Percentiles rank a stretch among this genome's conserved stretches.
Evolutionary conservation across 192 early-diverging fungal genomes (phyloP).

Genomic region (Backusella tarrabulga): DNA sequence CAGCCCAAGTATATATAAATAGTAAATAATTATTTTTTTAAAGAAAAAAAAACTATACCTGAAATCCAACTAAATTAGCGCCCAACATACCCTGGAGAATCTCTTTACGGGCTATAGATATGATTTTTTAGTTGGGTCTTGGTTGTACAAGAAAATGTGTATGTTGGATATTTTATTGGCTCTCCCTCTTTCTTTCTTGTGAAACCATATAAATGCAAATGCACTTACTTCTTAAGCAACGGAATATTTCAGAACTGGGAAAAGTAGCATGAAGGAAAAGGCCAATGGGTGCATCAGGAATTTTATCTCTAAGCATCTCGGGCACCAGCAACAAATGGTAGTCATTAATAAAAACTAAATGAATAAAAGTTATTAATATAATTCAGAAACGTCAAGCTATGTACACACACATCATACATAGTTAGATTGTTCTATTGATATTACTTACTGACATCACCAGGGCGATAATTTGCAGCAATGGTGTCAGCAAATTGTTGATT

Average conservation of each 20-base stretch:
- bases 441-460: slow-evolving; percentile 73
- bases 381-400: background rate
- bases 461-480: slow-evolving; percentile 67
- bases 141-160: background rate
- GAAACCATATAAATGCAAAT: background rate
- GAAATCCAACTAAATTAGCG: slow-evolving; percentile 90
- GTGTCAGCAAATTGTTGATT: slow-evolving; percentile 79
- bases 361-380: too few relatives aligned
- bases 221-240: slow-evolving; percentile 74
- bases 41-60: slow-evolving; percentile 40
- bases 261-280: slow-evolving; percentile 98
- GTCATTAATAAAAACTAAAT: slow-evolving; percentile 94
- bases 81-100: slow-evolving; percentile 89
- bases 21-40: background rate
- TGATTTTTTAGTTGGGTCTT: background rate
- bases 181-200: too few relatives aligned
- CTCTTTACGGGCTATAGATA: slow-evolving; percentile 63
- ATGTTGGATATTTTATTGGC: too few relatives aligned
- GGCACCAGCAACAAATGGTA: slow-evolving; percentile 96
- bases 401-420: background rate
- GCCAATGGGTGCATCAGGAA: slow-evolving; percentile 86
- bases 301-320: slow-evolving; percentile 74
- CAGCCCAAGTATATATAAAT: background rate
- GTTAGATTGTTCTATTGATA: background rate
- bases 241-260: slow-evolving; percentile 94